phyloP scores from a whole-genome alignment of 805 yeast genomes.

The Kockiozyma suomiensis region DNA sequence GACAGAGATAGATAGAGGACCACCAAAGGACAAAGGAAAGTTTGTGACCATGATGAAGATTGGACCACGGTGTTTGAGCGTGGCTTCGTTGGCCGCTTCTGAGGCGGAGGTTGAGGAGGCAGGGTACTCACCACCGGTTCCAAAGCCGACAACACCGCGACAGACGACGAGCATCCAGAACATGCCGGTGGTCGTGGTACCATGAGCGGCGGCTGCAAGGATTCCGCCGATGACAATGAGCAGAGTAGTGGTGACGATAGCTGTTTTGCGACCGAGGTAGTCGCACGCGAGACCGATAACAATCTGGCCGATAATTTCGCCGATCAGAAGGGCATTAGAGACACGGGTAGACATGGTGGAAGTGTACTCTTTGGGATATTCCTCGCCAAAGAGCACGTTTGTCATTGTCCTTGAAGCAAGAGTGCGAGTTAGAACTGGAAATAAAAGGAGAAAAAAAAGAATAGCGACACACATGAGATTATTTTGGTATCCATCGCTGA shows the following conservation, averaged over 20 bases:
- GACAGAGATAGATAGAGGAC: constrained; percentile 71
- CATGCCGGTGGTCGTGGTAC: constrained; percentile 60
- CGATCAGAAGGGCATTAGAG: constrained; percentile 68
- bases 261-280: constrained; percentile 44
- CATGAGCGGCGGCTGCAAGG: constrained; percentile 72
- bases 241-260: constrained; percentile 65
- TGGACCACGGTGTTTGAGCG: constrained; percentile 62
- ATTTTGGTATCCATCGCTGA: constrained; percentile 78
- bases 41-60: constrained; percentile 68
- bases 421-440: neutral
- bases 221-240: constrained; percentile 66
- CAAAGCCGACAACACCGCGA: constrained; percentile 76
- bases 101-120: constrained; percentile 68
- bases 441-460: neutral
- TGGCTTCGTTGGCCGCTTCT: constrained; percentile 70
- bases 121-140: constrained; percentile 78
- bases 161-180: constrained; percentile 76
- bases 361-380: constrained; percentile 51
- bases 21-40: constrained; percentile 73
- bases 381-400: constrained; percentile 56
- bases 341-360: constrained; percentile 61
- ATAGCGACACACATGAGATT: constrained; percentile 53
- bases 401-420: constrained; percentile 50
- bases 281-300: constrained; percentile 51
- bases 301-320: constrained; percentile 73